Base-by-base conservation (phyloP, 768 basidiomycete genomes). In the Termitomyces sp. region DNA sequence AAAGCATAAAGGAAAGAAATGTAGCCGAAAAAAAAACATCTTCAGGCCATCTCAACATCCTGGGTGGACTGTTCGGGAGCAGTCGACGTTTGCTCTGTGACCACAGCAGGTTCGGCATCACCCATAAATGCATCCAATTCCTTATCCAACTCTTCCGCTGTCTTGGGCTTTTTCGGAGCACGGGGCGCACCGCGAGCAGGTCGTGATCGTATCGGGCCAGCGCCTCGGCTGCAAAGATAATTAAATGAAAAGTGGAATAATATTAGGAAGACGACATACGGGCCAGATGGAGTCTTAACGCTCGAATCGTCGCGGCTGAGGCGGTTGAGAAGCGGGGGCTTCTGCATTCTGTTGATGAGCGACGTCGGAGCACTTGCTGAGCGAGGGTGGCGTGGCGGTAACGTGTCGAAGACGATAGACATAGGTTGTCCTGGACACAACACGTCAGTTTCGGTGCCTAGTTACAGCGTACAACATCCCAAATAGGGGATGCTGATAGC, bases 51-150 rank as follows among this genome's bases (percentile, higher is more conserved):
- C 53, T 84, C 83, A 36, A 85, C 80, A 66, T 87, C 84, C 49
- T 77, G 75, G 37, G 61, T 61, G 22, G 63, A 47, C 8, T 65
- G 54, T 58, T 49, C 63, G 13, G 64, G 48, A 4, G 30, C 51
- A 27, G 64, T 47, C 1, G 58, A 8, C 6, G 65, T 68, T 46
- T 63, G 49, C 22, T 63, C 64, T 30, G 60, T 62, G 9, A n/a
- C n/a, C 30, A n/a, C 39, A 30, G 39, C 53, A 30, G 75, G 55
- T 27, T 73, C 73, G 0, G 79, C 73, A 64, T 88, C 88, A 8
- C 81, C 84, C 91, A 93, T 91, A 66, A 91, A 92, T 3, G 87
- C 83, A 63, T 97, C 94, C 59, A 97, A 70, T 73, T 97, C 94
- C 70, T 82, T 86, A 70, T 97, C 94, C 59, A 97, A 73, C 64